Base-by-base conservation (phyloP, 352 stramenopile species). In the Peronosclerospora sorghi region DNA sequence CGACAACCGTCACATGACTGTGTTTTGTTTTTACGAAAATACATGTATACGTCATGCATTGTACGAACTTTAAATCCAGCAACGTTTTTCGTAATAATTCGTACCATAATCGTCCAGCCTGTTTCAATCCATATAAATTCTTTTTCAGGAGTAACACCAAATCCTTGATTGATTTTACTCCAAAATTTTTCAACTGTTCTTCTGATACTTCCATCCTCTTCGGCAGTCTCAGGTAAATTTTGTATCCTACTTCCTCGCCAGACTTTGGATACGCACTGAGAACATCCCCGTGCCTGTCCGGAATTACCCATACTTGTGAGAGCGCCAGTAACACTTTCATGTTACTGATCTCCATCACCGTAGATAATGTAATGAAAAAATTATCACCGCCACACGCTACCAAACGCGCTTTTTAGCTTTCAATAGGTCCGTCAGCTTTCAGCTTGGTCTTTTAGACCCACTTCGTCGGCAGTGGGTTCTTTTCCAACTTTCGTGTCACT, bases 41-140 rank as follows among this genome's bases (percentile, higher is more conserved):
- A 35, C 30, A 35, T 1, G 30, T 35, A 6, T 74, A 52, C 0
- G 55, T 52, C 12, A 53, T 28, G 20, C 48, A 53, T 23, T 61
- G 41, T 0, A 6, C 35, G 32, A 64, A 65, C 1, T 43, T 48
- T 0, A 56, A 9, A 1, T 35, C 8, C 4, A 60, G 0, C 35
- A 65, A 15, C 2, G 37, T 17, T 18, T 35, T 18, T 17, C 12
- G 8, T 17, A 35, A 17, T 6, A 15, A 4, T 17, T 35, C 8
- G 18, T 35, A 17, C 30, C 30, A 35, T 7, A 34, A 34, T 2
- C 9, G 15, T 17, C 17, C 30, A 7, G 30, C 30, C 18, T 35
- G 30, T 6, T 35, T 35, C 18, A 35, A 18, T 9, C 30, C 30
- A 17, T 35, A 17, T 2, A 35, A 17, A 6, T 35, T 35, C 18